phyloP scores from a whole-genome alignment of 768 basidiomycete species.

The Calocera cornea region DNA sequence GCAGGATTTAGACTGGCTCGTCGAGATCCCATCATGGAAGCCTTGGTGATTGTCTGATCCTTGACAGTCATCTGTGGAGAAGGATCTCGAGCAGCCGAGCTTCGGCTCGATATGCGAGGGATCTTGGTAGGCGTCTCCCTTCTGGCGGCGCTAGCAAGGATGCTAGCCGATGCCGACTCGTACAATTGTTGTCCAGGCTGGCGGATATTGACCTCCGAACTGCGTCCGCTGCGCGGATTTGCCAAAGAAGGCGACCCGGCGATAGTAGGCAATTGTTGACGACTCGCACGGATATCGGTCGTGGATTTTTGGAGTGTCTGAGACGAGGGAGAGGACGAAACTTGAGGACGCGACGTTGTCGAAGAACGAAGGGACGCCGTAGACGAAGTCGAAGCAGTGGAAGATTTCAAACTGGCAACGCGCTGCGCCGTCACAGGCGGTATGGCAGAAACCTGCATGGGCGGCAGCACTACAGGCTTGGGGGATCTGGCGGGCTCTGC shows the following conservation, averaged over 20 bases:
- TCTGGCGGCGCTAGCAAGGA: conserved; percentile 6
- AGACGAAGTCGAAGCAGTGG: conserved; percentile 33
- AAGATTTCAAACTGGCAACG: conserved; percentile 54
- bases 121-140: conserved; percentile 91
- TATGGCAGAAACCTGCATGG: conserved; percentile 79
- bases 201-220: neutral
- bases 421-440: conserved; percentile 71
- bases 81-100: conserved; percentile 43
- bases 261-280: conserved; percentile 74
- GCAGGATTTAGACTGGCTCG: conserved; percentile 50
- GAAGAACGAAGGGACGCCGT: conserved; percentile 26
- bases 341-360: conserved; percentile 42
- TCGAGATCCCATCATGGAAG: conserved; percentile 35
- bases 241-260: conserved; percentile 84
- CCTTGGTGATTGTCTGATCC: conserved; percentile 23
- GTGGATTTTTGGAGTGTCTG: conserved; percentile 83
- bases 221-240: neutral
- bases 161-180: neutral
- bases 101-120: conserved; percentile 77
- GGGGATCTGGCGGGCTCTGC: conserved; percentile 63
- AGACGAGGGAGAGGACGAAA: conserved; percentile 59
- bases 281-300: conserved; percentile 57
- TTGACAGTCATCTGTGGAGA: conserved; percentile 52
- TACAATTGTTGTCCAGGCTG: neutral
- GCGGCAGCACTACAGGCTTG: conserved; percentile 45